These are phyloP conservation scores for Cajanus cajan DNA, from an alignment of 306 rosid species.

Conservation along the genomic window DNA sequence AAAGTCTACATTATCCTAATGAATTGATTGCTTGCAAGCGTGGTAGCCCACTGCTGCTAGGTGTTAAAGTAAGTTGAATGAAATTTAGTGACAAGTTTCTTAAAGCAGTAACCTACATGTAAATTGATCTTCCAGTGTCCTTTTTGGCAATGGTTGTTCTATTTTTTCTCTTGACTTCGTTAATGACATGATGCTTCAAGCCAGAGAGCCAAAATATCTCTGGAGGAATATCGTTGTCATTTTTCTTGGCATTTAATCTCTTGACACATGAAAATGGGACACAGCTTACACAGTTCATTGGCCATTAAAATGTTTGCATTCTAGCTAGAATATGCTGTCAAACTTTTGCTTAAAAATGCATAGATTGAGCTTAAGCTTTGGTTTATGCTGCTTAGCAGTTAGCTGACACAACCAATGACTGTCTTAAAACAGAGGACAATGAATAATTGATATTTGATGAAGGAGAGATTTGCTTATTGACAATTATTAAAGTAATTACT, in stretches of 20 bases:
- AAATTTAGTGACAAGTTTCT: constrained; percentile 5
- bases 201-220: background rate
- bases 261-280: background rate
- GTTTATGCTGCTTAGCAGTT: background rate
- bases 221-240: background rate
- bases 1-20: constrained; percentile 89
- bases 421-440: background rate
- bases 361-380: constrained; percentile 5
- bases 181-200: constrained; percentile 9
- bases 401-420: constrained; percentile 17
- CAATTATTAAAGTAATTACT: constrained; percentile 20
- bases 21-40: constrained; percentile 99
- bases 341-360: background rate
- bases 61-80: constrained; percentile 77
- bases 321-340: constrained; percentile 3
- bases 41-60: constrained; percentile 93
- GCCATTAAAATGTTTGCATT: background rate
- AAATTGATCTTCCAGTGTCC: background rate
- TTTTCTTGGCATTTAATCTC: background rate
- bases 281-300: background rate
- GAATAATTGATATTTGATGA: constrained; percentile 23
- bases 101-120: background rate
- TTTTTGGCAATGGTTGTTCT: background rate
- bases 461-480: constrained; percentile 20
- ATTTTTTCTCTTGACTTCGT: background rate